Conservation (phyloP, 1,139 yeast species). For the Pichia sp. region DNA sequence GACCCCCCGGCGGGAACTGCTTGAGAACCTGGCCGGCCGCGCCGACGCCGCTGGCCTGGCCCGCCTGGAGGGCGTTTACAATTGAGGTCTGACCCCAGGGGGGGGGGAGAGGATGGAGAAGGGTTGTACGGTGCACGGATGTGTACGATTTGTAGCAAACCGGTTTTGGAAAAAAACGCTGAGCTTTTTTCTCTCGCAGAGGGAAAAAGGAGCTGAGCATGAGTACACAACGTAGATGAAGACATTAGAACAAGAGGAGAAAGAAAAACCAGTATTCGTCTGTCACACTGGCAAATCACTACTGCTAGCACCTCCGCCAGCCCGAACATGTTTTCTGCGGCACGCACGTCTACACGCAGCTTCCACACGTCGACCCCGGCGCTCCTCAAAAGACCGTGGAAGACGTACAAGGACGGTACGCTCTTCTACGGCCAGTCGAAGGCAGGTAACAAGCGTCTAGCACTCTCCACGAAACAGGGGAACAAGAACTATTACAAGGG, state of each 20-base stretch:
- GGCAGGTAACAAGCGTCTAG: slow-evolving; percentile 78
- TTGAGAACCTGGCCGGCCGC: not conserved
- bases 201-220: too few species aligned
- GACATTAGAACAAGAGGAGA: too few species aligned
- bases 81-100: too few species aligned
- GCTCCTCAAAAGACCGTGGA: slow-evolving; percentile 81
- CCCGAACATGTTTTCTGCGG: slow-evolving; percentile 4
- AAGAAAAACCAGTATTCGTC: too few species aligned
- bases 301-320: not conserved
- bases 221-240: too few species aligned
- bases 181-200: too few species aligned
- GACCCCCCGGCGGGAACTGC: not conserved
- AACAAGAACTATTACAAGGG: slow-evolving; percentile 94
- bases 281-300: too few species aligned
- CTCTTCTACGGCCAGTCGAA: slow-evolving; percentile 76
- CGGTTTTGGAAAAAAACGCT: too few species aligned
- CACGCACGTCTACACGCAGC: slow-evolving; percentile 9
- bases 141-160: too few species aligned
- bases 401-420: slow-evolving; percentile 75
- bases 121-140: too few species aligned
- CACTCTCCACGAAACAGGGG: slow-evolving; percentile 89
- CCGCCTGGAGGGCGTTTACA: slow-evolving; percentile 1
- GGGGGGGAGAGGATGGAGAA: not conserved
- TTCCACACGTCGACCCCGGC: slow-evolving; percentile 37
- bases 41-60: not conserved